phyloP scores from a whole-genome alignment of 2,329 filamentous ascomycete species.

The Ceratocystis variospora region DNA sequence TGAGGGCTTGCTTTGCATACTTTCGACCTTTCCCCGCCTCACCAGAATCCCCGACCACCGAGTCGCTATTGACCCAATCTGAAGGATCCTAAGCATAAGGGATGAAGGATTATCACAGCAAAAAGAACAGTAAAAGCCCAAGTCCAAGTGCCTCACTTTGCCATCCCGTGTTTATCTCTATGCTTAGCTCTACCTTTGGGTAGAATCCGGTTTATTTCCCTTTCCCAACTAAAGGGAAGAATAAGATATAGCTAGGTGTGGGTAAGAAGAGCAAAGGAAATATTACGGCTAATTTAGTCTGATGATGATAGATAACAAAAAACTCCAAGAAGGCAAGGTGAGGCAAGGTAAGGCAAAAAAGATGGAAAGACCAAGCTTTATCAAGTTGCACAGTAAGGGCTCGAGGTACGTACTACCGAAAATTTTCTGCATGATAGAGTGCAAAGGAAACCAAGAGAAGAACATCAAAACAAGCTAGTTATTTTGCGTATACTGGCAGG shows the following conservation, averaged over 20 bases:
- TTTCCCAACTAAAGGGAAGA: too few species aligned
- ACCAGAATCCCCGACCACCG: not conserved
- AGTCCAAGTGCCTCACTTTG: too few species aligned
- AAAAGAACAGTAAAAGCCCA: too few species aligned
- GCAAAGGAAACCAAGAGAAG: not conserved
- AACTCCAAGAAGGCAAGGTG: not conserved
- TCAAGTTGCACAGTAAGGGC: not conserved
- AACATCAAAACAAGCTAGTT: not conserved
- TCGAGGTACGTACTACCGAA: not conserved
- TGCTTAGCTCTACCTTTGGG: too few species aligned
- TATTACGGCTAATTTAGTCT: too few species aligned
- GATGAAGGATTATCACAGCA: not conserved
- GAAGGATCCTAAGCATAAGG: not conserved
- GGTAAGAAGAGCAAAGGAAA: too few species aligned
- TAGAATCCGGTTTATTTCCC: too few species aligned
- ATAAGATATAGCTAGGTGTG: too few species aligned
- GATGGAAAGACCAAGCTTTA: not conserved
- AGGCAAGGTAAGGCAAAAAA: not conserved
- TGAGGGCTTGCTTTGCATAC: not conserved
- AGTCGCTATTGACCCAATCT: not conserved
- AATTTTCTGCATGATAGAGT: slow-evolving; percentile 1
- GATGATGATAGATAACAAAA: too few species aligned
- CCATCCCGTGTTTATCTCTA: too few species aligned
- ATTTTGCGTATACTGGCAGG: not conserved
- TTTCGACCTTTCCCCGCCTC: not conserved